Percentiles rank a stretch among this genome's conserved stretches.
These are phyloP conservation scores for Diplotaxis tenuifolia DNA, from an alignment of 345 rosid species.

Conservation along the genomic window DNA sequence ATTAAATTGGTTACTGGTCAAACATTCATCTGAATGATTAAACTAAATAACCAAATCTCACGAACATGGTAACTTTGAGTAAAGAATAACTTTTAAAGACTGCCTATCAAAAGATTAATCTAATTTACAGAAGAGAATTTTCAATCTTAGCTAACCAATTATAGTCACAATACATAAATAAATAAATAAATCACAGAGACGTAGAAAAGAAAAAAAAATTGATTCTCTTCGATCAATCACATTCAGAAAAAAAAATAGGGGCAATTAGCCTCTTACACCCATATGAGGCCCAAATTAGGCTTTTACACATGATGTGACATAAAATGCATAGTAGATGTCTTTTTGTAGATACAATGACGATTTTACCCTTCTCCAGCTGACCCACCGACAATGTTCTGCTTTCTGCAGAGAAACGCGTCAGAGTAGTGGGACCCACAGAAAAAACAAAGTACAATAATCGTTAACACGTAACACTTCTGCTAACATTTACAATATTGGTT, in stretches of 20 bases:
- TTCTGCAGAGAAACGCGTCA: too few species aligned
- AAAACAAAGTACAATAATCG: too few species aligned
- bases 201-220: background rate
- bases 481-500: too few species aligned
- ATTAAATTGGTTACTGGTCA: conserved; percentile 10
- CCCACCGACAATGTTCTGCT: too few species aligned
- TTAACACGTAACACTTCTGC: too few species aligned
- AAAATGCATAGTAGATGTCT: too few species aligned
- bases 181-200: background rate
- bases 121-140: background rate
- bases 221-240: background rate
- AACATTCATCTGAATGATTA: conserved; percentile 17
- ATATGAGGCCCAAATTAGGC: too few species aligned
- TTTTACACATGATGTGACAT: too few species aligned
- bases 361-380: too few species aligned
- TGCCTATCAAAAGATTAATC: conserved; percentile 10
- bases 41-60: background rate
- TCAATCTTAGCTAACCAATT: conserved; percentile 8
- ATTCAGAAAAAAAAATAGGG: background rate
- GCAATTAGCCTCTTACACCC: too few species aligned
- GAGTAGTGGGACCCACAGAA: too few species aligned
- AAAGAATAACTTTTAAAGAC: conserved; percentile 32
- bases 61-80: conserved; percentile 4
- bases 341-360: too few species aligned
- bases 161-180: background rate